Base-by-base conservation (phyloP, 2,329 filamentous ascomycete genomes). In the Nothophoma quercina region DNA sequence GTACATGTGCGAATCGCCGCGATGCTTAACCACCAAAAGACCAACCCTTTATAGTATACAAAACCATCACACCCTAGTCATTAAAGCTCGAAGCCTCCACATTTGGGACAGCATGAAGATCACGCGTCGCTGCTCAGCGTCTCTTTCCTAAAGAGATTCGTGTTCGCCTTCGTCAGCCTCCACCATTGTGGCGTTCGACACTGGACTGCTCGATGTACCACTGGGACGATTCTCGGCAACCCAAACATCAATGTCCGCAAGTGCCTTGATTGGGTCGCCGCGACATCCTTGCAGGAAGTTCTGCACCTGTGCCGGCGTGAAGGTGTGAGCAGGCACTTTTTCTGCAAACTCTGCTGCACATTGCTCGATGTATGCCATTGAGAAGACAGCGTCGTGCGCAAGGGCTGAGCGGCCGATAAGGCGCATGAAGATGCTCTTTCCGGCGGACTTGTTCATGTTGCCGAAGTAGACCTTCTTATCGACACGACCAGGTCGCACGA, bases 401-500 rank as follows among this genome's bases (percentile, higher is more conserved):
- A 67, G 46, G 4, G 63, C 59, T 5, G 58, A 55, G 4, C 62
- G 66, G 4, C 68, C 67, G 22, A 73, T 63, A 13, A 73, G 48
- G 12, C 70, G 70, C 51, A 64, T 64, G 50, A 71, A 71, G 26
- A 70, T 72, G 26, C 53, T 62, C 12, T 53, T 56, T 3, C 61
- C 60, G 2, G 65, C 58, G 7, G 48, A 41, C 9, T 56, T 51
- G 23, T 18, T 62, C 57, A 70, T 64, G 23, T 65, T 62, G 12
- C 70, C 62, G 32, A 72, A 68, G 29, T 98, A 93, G 65, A 98
- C 96, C 83, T 96, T 97, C 69, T 64, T 84, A 63, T 91, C 88
- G 6, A 92, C 85, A 2, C 88, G 81, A 1, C 89, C 89, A 0
- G 89, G 88, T 0, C 89, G 82, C 34, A 90, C 86, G 4, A 95